Evolutionary conservation across 2,329 filamentous ascomycete species (phyloP).

Genomic region (Phialocephala subalpina): DNA sequence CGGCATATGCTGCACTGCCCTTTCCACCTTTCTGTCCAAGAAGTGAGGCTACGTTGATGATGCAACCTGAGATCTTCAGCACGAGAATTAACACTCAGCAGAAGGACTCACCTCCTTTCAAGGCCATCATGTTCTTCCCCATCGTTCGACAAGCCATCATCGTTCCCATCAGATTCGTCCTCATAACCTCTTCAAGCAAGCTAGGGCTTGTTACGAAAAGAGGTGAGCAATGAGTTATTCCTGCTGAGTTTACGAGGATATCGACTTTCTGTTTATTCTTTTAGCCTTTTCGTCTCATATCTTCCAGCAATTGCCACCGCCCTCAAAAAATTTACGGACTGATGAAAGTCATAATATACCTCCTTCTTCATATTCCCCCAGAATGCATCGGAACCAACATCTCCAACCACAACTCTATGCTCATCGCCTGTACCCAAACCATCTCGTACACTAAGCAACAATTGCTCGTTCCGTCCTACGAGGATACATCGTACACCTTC

Average conservation of each 20-base stretch:
- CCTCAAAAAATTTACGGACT: not conserved
- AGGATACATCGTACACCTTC: slow-evolving; percentile 68
- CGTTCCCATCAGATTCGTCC: slow-evolving; percentile 75
- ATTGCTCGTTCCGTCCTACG: slow-evolving; percentile 62
- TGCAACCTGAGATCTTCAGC: slow-evolving; percentile 56
- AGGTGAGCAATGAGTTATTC: slow-evolving; percentile 71
- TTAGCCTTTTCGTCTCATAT: not conserved
- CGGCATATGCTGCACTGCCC: slow-evolving; percentile 78
- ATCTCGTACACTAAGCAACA: slow-evolving; percentile 71
- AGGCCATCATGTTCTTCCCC: slow-evolving; percentile 55
- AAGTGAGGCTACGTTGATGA: slow-evolving; percentile 84
- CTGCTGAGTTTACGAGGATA: slow-evolving; percentile 83
- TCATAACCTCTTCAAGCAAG: slow-evolving; percentile 64
- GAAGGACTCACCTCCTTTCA: slow-evolving; percentile 40
- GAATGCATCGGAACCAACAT: slow-evolving; percentile 39
- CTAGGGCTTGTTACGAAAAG: slow-evolving; percentile 62
- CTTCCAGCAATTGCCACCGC: not conserved
- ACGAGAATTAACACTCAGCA: not conserved
- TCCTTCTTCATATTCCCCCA: slow-evolving; percentile 37
- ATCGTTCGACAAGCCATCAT: slow-evolving; percentile 67
- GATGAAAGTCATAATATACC: slow-evolving; percentile 30
- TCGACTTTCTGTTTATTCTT: slow-evolving; percentile 47
- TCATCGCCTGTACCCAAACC: slow-evolving; percentile 16
- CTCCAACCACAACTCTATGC: slow-evolving; percentile 36
- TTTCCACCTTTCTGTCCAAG: slow-evolving; percentile 73